These are phyloP conservation scores for Cystoderma amianthinum DNA, from an alignment of 768 basidiomycete genomes.

Conservation along the genomic window DNA sequence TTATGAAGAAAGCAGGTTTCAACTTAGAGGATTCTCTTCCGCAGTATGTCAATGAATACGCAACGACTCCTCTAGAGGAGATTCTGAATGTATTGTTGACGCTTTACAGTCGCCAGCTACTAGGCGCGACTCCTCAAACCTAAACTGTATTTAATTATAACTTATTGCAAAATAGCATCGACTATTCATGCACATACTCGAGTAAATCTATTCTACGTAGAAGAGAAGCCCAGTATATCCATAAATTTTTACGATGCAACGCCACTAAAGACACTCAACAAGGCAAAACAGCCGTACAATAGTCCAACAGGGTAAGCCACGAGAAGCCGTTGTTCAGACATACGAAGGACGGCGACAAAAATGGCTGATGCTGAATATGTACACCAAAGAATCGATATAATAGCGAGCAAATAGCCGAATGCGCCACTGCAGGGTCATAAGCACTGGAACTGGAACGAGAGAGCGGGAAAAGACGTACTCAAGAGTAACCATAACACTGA, in stretches of 20 bases:
- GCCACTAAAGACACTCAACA: conserved; percentile 84
- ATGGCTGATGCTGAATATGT: conserved; percentile 94
- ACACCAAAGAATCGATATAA: conserved; percentile 89
- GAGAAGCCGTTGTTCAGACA: conserved; percentile 91
- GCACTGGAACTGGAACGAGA: conserved; percentile 3
- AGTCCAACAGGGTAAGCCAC: conserved; percentile 96
- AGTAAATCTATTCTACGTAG: neutral
- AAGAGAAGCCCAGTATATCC: neutral
- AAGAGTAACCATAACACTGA: conserved; percentile 81
- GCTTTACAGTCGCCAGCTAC: conserved; percentile 71
- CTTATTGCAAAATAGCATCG: neutral
- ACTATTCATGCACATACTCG: neutral
- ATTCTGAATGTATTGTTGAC: conserved; percentile 77
- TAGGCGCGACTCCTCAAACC: conserved; percentile 20
- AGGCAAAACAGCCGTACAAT: conserved; percentile 89
- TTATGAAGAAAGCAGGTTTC: conserved; percentile 81
- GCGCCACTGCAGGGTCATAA: conserved; percentile 46
- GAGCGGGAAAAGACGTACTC: conserved; percentile 53
- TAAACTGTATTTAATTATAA: neutral
- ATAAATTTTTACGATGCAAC: neutral
- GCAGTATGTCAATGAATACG: conserved; percentile 83
- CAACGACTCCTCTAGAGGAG: conserved; percentile 74
- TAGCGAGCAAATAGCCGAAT: conserved; percentile 79
- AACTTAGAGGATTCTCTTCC: conserved; percentile 81
- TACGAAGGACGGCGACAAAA: conserved; percentile 89